phyloP scores from a whole-genome alignment of 371 early-diverging fungal genomes.

The Mucor circinelloides region DNA sequence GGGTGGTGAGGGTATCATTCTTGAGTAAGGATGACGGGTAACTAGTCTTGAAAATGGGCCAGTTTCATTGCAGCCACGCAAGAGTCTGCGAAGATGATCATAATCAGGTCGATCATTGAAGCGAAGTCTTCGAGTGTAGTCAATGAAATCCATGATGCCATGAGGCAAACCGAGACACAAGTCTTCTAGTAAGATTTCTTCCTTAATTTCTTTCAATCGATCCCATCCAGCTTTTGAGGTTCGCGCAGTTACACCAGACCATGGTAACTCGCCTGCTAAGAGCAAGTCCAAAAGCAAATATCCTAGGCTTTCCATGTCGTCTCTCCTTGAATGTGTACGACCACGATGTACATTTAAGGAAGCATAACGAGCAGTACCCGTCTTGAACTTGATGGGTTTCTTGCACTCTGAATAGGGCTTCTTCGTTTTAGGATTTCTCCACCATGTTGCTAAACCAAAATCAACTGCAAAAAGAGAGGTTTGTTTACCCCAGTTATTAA shows the following conservation, averaged over 20 bases:
- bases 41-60: slow-evolving; percentile 26
- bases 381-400: slow-evolving; percentile 51
- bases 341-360: slow-evolving; percentile 65
- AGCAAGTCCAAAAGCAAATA: slow-evolving; percentile 63
- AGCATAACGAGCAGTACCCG: slow-evolving; percentile 70
- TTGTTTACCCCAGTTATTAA: slow-evolving; percentile 25
- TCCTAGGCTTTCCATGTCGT: slow-evolving; percentile 65
- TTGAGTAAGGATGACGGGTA: slow-evolving; percentile 1
- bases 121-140: slow-evolving; percentile 78
- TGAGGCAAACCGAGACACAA: slow-evolving; percentile 57
- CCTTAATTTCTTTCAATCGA: slow-evolving; percentile 57
- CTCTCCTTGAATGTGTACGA: slow-evolving; percentile 57
- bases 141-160: slow-evolving; percentile 61
- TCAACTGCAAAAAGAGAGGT: slow-evolving; percentile 49
- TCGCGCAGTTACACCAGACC: slow-evolving; percentile 64
- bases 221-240: slow-evolving; percentile 65
- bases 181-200: slow-evolving; percentile 51
- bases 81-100: slow-evolving; percentile 55
- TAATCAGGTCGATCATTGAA: slow-evolving; percentile 96
- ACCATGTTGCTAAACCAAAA: slow-evolving; percentile 59
- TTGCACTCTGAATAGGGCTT: slow-evolving; percentile 52
- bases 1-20: slow-evolving; percentile 14
- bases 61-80: slow-evolving; percentile 36
- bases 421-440: slow-evolving; percentile 50
- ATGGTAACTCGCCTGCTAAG: slow-evolving; percentile 57